Base-by-base conservation (phyloP, 495 filamentous ascomycete species). In the Sphaerosporella brunnea region DNA sequence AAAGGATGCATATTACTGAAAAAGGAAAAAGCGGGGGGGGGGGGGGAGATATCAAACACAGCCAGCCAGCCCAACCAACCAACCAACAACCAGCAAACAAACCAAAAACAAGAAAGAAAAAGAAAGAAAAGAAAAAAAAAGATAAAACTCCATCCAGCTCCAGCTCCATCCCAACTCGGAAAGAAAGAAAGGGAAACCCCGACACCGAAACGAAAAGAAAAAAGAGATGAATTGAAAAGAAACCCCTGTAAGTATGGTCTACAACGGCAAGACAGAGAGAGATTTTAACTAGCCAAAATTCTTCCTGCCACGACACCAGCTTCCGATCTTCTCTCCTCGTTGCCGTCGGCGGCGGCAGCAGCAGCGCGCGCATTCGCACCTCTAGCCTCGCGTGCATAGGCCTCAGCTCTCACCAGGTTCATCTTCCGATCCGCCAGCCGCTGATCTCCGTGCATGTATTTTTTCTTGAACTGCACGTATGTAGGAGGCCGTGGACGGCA, bases 381-480 rank as follows among this genome's bases (percentile, higher is more conserved):
- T 13, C 13, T 23, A 18, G 3, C 45, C 45, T 16, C 28, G 13
- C 13, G 28, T 15, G 9, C 45, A 38, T 11, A 52, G 34, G 3
- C 40, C 45, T 19, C 41, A 45, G 19, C 50, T 47, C 19, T 42
- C 15, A 34, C 44, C 47, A 48, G 15, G 8, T 25, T 45, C 37
- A 50, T 34, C 45, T 51, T 11, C 43, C 36, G 30, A 42, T 70
- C 66, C n/a, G 74, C 78, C 42, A 93, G 78, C 36, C 88, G 73
- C 62, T 88, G 82, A 61, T 97, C 90, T 4, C 88, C 90, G 49
- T 78, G 72, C 53, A 75, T 68, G 54, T 88, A 90, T 25, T 64
- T 58, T 38, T 67, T 59, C 66, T 93, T 95, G 67, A 96, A 90
- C 51, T 80, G 74, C 56, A 94, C 72, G 62, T 95, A 61, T 7